Conservation (phyloP, 805 yeast genomes). For the Hemisphaericaspora nanyangensis region DNA sequence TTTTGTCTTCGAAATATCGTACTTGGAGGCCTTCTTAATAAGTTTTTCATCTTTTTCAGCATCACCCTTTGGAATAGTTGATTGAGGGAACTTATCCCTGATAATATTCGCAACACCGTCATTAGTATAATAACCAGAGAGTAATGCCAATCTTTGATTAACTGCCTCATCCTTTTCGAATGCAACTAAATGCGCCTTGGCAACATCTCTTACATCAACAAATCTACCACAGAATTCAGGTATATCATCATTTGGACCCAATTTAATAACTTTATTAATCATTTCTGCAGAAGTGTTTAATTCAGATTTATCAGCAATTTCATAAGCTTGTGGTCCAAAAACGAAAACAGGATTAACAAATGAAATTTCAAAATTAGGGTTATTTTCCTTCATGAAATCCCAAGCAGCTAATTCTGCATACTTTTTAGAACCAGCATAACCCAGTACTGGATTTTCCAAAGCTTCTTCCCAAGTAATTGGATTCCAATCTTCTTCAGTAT, state of each 20-base stretch:
- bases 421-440: conserved; percentile 56
- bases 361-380: conserved; percentile 11
- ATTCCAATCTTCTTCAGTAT: conserved; percentile 32
- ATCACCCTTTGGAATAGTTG: conserved; percentile 41
- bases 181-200: conserved; percentile 52
- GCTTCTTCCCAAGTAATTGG: conserved; percentile 35
- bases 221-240: conserved; percentile 15
- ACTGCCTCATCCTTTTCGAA: conserved; percentile 32
- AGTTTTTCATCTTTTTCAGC: conserved; percentile 17
- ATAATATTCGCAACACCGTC: conserved; percentile 19
- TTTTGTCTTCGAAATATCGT: conserved; percentile 33
- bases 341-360: conserved; percentile 19
- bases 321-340: conserved; percentile 28
- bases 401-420: conserved; percentile 60
- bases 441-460: conserved; percentile 35
- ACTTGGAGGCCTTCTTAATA: conserved; percentile 17
- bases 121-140: conserved; percentile 17
- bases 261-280: conserved; percentile 35
- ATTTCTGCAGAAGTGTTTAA: conserved; percentile 34
- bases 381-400: conserved; percentile 37
- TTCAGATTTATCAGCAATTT: conserved; percentile 23
- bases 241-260: conserved; percentile 23
- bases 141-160: conserved; percentile 12
- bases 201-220: conserved; percentile 63
- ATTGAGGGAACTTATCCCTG: conserved; percentile 33